Percentiles rank a stretch among this genome's conserved stretches.
Evolutionary conservation across 129 eudicot genomes (phyloP).

Genomic region (Artemisia tridentata): DNA sequence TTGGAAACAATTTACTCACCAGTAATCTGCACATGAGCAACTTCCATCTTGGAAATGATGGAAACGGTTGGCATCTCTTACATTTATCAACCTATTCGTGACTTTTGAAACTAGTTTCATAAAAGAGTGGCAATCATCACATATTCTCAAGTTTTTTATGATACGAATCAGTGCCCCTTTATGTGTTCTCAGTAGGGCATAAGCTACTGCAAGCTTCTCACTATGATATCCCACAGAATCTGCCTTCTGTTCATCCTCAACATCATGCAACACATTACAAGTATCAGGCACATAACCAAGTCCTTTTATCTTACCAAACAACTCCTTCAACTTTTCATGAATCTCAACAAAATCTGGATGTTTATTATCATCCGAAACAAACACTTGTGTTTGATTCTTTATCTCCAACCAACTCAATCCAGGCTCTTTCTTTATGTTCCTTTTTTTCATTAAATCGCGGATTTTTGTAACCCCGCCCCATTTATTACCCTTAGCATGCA

Average conservation of each 20-base stretch:
- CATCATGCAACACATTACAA: conserved; percentile 54
- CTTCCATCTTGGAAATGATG: conserved; percentile 25
- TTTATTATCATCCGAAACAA: conserved; percentile 44
- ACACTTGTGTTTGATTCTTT: conserved; percentile 28
- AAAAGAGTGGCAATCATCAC: conserved; percentile 53
- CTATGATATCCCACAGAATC: conserved; percentile 57
- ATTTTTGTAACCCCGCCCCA: conserved; percentile 12
- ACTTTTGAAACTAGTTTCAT: conserved; percentile 50
- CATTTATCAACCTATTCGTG: conserved; percentile 42
- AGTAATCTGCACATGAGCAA: conserved; percentile 26
- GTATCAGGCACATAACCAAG: conserved; percentile 58
- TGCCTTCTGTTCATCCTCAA: conserved; percentile 66
- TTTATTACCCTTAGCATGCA: conserved; percentile 55
- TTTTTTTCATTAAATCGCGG: conserved; percentile 17
- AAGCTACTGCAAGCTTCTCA: conserved; percentile 69
- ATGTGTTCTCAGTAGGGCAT: conserved; percentile 56
- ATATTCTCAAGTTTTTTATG: conserved; percentile 23
- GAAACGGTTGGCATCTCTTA: conserved; percentile 28
- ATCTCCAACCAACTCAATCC: conserved; percentile 30
- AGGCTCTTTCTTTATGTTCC: conserved; percentile 28
- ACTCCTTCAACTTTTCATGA: conserved; percentile 53
- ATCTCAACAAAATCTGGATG: conserved; percentile 52
- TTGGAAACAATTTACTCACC: conserved; percentile 6
- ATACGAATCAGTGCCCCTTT: conserved; percentile 43
- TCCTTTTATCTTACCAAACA: conserved; percentile 42